A percentile compares a stretch with the other conserved stretches of the same genome.
Conservation (phyloP, 108 stramenopile species). For the Cyclotella kingstonii region DNA sequence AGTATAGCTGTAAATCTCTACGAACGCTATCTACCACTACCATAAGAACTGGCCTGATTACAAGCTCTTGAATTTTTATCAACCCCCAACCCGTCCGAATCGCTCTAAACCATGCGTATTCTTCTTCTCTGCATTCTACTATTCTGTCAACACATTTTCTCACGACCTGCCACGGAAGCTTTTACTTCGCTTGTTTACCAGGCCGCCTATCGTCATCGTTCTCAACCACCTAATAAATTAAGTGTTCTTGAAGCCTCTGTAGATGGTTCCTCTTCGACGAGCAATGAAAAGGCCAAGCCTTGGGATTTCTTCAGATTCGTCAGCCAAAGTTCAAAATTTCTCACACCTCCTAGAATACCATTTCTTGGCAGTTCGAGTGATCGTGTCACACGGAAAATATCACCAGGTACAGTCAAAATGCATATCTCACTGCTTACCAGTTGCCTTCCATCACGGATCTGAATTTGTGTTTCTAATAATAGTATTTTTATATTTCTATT, state of each 20-base stretch:
- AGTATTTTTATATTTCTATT: constrained; percentile 1
- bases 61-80: too few species aligned
- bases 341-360: constrained; percentile 42
- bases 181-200: background rate
- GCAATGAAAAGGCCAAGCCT: constrained; percentile 17
- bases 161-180: background rate
- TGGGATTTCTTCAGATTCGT: constrained; percentile 78
- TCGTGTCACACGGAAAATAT: constrained; percentile 10
- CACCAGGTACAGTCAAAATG: constrained; percentile 10
- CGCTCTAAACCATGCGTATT: background rate
- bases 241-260: background rate
- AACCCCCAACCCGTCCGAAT: background rate
- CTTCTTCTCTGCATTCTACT: too few species aligned
- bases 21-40: too few species aligned
- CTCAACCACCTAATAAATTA: background rate
- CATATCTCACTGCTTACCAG: background rate
- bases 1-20: too few species aligned
- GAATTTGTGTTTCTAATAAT: background rate
- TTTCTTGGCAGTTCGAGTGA: constrained; percentile 19
- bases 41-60: too few species aligned
- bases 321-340: constrained; percentile 71
- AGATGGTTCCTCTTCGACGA: background rate
- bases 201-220: background rate
- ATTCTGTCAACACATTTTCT: too few species aligned
- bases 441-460: background rate